Percentiles rank a stretch among this genome's conserved stretches.
Evolutionary conservation across 345 rosid genomes (phyloP).

Genomic region (Eucalyptus polybractea): DNA sequence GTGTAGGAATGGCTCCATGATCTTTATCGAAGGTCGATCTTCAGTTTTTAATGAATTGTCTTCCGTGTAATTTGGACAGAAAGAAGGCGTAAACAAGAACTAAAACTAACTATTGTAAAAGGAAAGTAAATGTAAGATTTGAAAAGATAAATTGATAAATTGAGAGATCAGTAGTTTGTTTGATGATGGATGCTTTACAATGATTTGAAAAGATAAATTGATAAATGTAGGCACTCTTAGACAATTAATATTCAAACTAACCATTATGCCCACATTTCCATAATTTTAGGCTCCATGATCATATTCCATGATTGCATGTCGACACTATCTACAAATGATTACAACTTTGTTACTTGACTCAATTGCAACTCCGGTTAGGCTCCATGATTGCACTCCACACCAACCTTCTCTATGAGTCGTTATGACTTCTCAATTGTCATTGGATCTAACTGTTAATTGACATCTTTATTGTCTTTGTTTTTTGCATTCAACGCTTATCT

Average conservation of each 20-base stretch:
- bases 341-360: not conserved
- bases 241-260: not conserved
- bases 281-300: not conserved
- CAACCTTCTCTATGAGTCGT: not conserved
- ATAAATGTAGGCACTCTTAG: not conserved
- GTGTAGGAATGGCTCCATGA: not conserved
- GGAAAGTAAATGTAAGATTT: not conserved
- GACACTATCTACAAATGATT: not conserved
- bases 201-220: not conserved
- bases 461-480: not conserved
- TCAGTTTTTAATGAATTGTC: not conserved
- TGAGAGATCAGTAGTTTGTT: not conserved
- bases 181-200: not conserved
- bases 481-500: accelerated
- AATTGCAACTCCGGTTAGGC: not conserved
- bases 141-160: not conserved
- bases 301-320: not conserved
- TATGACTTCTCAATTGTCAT: not conserved
- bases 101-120: not conserved
- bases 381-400: not conserved
- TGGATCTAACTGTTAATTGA: not conserved
- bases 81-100: not conserved
- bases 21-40: not conserved
- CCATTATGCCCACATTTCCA: not conserved
- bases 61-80: not conserved